Base-by-base conservation (phyloP, 495 filamentous ascomycete species). In the Penicillium bialowiezense region DNA sequence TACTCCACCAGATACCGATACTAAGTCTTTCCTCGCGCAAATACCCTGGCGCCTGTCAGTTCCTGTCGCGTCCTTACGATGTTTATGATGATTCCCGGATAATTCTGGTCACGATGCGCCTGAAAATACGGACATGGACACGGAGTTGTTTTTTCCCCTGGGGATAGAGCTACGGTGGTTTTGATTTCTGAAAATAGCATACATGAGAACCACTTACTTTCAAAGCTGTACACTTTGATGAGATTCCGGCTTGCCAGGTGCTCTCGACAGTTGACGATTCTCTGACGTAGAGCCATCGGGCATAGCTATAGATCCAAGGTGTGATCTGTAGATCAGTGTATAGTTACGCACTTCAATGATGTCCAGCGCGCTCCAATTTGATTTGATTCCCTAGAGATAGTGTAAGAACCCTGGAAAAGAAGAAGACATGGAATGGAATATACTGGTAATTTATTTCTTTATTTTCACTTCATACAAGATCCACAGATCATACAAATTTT, bases 1-100 rank as follows among this genome's bases (percentile, higher is more conserved):
- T 93, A 91, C 63, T 90, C 87, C 39, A 93, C 89, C 0, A 76
- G 89, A 56, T 89, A 93, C 64, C 81, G 87, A 41, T 93, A 93
- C 64, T 91, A 70, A 64, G 24, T 31, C 28, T n/a, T 40, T 17
- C 19, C 3, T 26, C 29, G 41, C 32, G 37, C 36, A 35, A 31
- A 34, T 37, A 33, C 39, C 37, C 26, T 32, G 37, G 41, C 34
- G 21, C 23, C 38, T 1, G 26, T 28, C 23, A 36, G 33, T 29
- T 37, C 15, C 17, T 43, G 34, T 36, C 38, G 26, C 31, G 35
- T 29, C 37, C 44, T 59, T 41, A 62, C 43, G 56, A 62, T 15
- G 1, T 40, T 59, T 42, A 62, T 33, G 60, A 63, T 31, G 13
- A 51, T 42, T 24, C 28, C 32, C 52, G 34, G 40, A 49, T 49